These are phyloP conservation scores for Cryphonectria parasitica DNA, from an alignment of 2,329 filamentous ascomycete genomes.

Conservation along the genomic window DNA sequence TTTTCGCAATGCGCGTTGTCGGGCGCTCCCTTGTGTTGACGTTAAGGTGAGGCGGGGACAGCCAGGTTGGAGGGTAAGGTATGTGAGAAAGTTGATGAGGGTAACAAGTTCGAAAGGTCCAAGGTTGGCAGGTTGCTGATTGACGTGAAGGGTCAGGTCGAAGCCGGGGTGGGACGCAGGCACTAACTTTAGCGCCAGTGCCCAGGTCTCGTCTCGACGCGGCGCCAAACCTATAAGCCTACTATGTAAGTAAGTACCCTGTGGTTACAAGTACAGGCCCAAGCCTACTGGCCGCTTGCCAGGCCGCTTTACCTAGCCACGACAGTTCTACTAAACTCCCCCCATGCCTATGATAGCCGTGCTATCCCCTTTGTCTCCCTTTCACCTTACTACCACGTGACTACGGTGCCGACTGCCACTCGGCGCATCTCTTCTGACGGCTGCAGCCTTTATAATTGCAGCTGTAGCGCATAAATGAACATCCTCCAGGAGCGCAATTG, in stretches of 20 bases:
- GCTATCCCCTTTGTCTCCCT: background rate
- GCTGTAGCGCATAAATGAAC: background rate
- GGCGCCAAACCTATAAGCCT: background rate
- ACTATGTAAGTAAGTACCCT: background rate
- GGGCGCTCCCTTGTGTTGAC: background rate
- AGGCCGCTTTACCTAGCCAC: background rate
- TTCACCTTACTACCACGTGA: background rate
- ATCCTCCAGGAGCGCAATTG: background rate
- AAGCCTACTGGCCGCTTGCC: background rate
- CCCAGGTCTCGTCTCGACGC: background rate
- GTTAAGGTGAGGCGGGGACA: background rate
- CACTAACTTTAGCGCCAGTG: constrained; percentile 8
- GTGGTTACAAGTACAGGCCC: background rate
- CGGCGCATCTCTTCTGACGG: background rate
- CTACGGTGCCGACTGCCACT: background rate
- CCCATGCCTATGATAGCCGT: background rate
- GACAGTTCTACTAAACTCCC: background rate
- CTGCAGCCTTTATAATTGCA: background rate
- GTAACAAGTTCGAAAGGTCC: constrained; percentile 1
- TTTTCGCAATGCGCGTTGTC: background rate
- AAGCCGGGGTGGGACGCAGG: constrained; percentile 13
- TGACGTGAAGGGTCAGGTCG: constrained; percentile 11
- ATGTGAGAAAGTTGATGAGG: background rate
- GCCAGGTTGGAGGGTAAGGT: background rate
- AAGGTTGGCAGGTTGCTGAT: constrained; percentile 9